These are phyloP conservation scores for Ceratobasidium sp. DNA, from an alignment of 1,284 basidiomycete species.

Conservation along the genomic window DNA sequence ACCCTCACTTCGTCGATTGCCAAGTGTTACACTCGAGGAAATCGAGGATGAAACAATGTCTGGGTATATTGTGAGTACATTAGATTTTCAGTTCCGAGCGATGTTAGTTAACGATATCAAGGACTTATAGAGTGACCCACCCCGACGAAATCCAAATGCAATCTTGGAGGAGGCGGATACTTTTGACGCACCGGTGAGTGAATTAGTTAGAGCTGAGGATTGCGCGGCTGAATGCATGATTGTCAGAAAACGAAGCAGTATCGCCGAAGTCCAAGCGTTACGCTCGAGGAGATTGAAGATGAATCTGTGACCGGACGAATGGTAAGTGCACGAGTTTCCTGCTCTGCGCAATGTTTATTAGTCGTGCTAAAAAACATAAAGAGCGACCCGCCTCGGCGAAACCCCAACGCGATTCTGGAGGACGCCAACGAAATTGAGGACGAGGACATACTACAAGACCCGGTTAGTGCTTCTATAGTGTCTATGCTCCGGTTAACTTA, in stretches of 20 bases:
- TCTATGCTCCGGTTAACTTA: background rate
- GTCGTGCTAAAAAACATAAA: background rate
- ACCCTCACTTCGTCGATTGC: background rate
- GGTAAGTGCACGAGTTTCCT: background rate
- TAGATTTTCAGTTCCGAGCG: background rate
- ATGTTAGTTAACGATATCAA: background rate
- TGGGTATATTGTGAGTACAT: background rate
- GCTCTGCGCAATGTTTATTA: background rate
- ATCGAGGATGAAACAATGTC: background rate
- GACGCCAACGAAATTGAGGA: too few relatives aligned
- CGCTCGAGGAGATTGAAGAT: constrained; percentile 4
- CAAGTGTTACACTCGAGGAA: constrained; percentile 14
- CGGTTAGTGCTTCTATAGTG: background rate
- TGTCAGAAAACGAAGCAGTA: background rate
- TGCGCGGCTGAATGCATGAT: background rate
- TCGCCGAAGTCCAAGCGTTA: background rate
- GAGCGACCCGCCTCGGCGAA: background rate
- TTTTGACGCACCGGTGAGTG: too few relatives aligned
- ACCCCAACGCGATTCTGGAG: background rate
- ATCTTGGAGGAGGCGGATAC: too few relatives aligned
- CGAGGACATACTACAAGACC: background rate
- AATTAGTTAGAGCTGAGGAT: background rate
- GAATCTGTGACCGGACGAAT: background rate
- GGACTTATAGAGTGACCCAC: too few relatives aligned
- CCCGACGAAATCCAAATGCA: too few relatives aligned